A percentile compares a stretch with the other conserved stretches of the same genome.
Conservation (phyloP, 140 eudicot genomes). For the Bidens hawaiensis region DNA sequence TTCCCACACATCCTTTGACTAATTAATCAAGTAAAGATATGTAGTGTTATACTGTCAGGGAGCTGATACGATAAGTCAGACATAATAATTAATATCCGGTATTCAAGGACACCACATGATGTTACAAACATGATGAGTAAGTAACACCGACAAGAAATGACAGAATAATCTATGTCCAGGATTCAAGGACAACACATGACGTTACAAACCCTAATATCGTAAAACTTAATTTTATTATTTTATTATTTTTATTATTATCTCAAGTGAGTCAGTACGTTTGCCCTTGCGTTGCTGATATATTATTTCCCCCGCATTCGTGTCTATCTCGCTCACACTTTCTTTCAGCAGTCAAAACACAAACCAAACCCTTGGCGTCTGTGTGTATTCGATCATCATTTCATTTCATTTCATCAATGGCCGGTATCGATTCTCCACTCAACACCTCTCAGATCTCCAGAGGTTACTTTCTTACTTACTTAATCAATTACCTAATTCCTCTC, state of each 20-base stretch:
- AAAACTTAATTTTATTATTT: background rate
- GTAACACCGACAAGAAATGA: too few relatives aligned
- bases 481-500: conserved; percentile 8
- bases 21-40: too few relatives aligned
- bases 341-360: conserved; percentile 31
- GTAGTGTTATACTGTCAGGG: background rate
- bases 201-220: background rate
- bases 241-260: conserved; percentile 8
- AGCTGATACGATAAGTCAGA: background rate
- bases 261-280: conserved; percentile 7
- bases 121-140: too few relatives aligned
- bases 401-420: conserved; percentile 56
- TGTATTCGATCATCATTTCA: conserved; percentile 34
- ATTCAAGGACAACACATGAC: background rate
- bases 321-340: conserved; percentile 18
- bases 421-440: conserved; percentile 38
- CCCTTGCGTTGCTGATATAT: too few relatives aligned
- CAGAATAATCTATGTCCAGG: too few relatives aligned
- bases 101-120: background rate
- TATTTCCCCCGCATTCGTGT: conserved; percentile 37
- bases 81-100: too few relatives aligned
- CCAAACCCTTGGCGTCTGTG: conserved; percentile 27
- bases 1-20: background rate
- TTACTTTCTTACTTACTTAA: too few relatives aligned
- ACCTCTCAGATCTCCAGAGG: conserved; percentile 50